Conservation (phyloP, 2,329 filamentous ascomycete genomes). For the Cladophialophora bantiana region DNA sequence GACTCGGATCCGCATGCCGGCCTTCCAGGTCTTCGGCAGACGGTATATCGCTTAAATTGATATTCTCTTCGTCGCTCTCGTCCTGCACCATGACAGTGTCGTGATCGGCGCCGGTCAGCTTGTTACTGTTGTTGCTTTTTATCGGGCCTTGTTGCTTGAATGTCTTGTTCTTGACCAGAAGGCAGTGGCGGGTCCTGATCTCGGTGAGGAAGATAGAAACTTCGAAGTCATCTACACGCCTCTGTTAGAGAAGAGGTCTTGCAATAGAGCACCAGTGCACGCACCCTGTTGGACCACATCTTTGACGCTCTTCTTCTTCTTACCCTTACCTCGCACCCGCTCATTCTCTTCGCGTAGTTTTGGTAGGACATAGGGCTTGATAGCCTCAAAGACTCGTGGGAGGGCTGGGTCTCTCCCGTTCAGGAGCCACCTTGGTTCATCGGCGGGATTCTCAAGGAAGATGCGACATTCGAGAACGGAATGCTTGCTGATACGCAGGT, state of each 20-base stretch:
- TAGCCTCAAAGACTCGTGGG: conserved; percentile 80
- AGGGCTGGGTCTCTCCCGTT: conserved; percentile 77
- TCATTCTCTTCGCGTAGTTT: conserved; percentile 88
- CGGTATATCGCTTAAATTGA: conserved; percentile 37
- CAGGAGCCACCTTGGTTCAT: conserved; percentile 83
- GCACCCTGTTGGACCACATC: conserved; percentile 83
- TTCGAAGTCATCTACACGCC: conserved; percentile 82
- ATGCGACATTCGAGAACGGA: conserved; percentile 97
- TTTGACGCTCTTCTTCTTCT: conserved; percentile 82
- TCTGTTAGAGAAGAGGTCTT: conserved; percentile 15
- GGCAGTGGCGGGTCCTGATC: conserved; percentile 80
- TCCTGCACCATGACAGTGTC: conserved; percentile 58
- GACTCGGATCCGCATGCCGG: conserved; percentile 18
- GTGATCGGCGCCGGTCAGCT: conserved; percentile 61
- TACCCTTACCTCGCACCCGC: conserved; percentile 64
- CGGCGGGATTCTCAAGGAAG: conserved; percentile 88
- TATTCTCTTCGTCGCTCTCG: conserved; percentile 66
- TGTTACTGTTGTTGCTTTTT: conserved; percentile 67
- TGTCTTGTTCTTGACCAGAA: conserved; percentile 84
- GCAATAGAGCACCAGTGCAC: conserved; percentile 19
- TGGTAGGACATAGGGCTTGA: conserved; percentile 84
- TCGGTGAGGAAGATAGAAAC: conserved; percentile 93
- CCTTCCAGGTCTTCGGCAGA: conserved; percentile 34
- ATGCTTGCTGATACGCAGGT: conserved; percentile 88
- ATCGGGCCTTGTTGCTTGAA: conserved; percentile 64